Conservation (phyloP, 2,329 filamentous ascomycete species). For the Oidium heveae region DNA sequence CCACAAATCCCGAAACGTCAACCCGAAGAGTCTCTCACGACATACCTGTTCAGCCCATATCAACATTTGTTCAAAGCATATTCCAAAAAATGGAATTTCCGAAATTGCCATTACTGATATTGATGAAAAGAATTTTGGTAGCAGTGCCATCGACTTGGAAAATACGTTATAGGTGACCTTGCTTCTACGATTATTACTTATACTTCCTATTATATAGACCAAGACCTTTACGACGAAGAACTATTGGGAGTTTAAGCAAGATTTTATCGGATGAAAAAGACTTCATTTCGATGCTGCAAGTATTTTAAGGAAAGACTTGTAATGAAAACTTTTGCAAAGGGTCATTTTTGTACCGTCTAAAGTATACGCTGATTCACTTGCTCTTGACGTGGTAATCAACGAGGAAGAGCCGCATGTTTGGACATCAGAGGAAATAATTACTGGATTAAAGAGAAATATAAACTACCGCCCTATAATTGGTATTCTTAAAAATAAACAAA, state of each 20-base stretch:
- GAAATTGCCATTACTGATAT: background rate
- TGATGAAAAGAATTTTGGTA: background rate
- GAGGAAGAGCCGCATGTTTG: background rate
- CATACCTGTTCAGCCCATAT: background rate
- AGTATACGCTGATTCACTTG: background rate
- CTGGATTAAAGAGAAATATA: background rate
- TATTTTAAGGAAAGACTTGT: background rate
- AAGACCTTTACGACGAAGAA: background rate
- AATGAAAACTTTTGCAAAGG: background rate
- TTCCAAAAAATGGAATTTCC: background rate
- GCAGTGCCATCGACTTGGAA: background rate
- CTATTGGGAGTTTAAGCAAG: background rate
- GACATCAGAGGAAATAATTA: background rate
- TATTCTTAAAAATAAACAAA: background rate
- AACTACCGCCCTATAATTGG: background rate
- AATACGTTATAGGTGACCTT: background rate
- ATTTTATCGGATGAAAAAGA: background rate
- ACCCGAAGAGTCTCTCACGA: background rate
- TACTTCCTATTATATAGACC: background rate
- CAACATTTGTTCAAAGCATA: background rate
- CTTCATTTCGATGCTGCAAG: background rate
- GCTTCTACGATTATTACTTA: background rate
- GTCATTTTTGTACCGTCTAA: background rate
- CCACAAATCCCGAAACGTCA: background rate
- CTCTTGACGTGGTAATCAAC: background rate